Base-by-base conservation (phyloP, 1,284 basidiomycete species). In the Ceratobasidium sp. region DNA sequence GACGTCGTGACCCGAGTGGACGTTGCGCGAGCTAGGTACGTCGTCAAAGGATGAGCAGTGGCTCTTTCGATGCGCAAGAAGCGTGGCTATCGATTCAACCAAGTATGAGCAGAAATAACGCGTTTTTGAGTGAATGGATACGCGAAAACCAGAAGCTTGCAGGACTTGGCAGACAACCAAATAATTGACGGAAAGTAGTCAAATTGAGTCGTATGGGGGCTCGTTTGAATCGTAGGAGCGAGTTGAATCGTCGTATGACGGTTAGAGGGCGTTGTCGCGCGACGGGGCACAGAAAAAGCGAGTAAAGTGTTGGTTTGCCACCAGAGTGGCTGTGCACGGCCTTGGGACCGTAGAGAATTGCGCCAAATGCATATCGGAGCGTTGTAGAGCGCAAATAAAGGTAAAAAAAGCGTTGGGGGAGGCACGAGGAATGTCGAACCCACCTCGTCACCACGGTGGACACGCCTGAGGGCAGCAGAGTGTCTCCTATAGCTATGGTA, bases 391-490 rank as follows among this genome's bases (percentile, higher is more conserved):
- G 47, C 47, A 49, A 15, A 23, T 13, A 42, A 42, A 42, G 13
- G 13, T 13, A 13, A 42, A 7, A n/a, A n/a, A n/a, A n/a, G n/a
- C n/a, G n/a, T n/a, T n/a, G n/a, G 39, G 47, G 47, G n/a, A 49
- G n/a, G 53, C 53, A 54, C 23, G 53, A 23, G 31, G 53, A 13
- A 54, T 11, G 10, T 54, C 53, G 26, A 54, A 28, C 53, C 53
- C 49, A 54, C 53, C 26, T 54, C 28, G 53, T 54, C 53, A 54
- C 53, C 53, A 54, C 23, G 53, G 53, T 54, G 53, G 53, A 54
- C 53, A 54, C 17, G 53, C 53, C 53, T 54, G 26, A 5, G 26
- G 26, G 53, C 47, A 31, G 53, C 49, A 51, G 49, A 51, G n/a
- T 7, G 11, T 13, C 15, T n/a, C 20, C 49, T 7, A 8, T 51